phyloP scores from a whole-genome alignment of 2,329 filamentous ascomycete genomes.

The Botrytis byssoidea region DNA sequence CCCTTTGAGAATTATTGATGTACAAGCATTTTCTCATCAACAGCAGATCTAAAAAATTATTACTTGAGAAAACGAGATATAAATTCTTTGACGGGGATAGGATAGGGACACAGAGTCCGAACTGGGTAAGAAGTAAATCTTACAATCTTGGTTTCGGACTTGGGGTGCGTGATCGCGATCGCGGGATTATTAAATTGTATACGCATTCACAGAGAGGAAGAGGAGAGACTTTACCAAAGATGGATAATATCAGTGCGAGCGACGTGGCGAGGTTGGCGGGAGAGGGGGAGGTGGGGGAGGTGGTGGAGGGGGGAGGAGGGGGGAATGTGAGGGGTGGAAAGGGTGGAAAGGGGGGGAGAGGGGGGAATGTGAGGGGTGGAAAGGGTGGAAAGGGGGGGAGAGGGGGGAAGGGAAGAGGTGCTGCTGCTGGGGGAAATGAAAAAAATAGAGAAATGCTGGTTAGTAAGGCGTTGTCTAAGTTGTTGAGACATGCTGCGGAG shows the following conservation, averaged over 20 bases:
- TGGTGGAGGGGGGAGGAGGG: not conserved
- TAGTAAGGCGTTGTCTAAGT: constrained; percentile 39
- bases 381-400: not conserved
- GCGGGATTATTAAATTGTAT: not conserved
- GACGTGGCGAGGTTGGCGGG: not conserved
- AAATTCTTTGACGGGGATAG: too few species aligned
- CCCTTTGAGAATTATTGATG: not conserved
- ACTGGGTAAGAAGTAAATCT: not conserved
- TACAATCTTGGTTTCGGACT: not conserved
- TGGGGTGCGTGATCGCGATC: too few species aligned
- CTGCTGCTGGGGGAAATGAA: not conserved
- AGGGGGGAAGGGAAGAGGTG: not conserved
- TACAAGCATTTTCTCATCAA: not conserved
- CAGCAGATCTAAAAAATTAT: too few species aligned
- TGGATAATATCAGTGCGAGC: not conserved
- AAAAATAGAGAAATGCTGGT: constrained; percentile 35
- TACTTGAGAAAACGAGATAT: not conserved
- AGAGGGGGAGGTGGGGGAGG: not conserved
- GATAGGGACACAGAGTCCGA: too few species aligned
- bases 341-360: too few species aligned
- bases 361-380: not conserved
- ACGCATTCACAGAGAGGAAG: not conserved
- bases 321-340: too few species aligned
- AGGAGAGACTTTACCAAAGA: too few species aligned
- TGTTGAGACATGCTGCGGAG: constrained; percentile 41